A percentile compares a stretch with the other conserved stretches of the same genome.
These are phyloP conservation scores for Neonectria magnoliae DNA, from an alignment of 2,329 filamentous ascomycete genomes.

Conservation along the genomic window DNA sequence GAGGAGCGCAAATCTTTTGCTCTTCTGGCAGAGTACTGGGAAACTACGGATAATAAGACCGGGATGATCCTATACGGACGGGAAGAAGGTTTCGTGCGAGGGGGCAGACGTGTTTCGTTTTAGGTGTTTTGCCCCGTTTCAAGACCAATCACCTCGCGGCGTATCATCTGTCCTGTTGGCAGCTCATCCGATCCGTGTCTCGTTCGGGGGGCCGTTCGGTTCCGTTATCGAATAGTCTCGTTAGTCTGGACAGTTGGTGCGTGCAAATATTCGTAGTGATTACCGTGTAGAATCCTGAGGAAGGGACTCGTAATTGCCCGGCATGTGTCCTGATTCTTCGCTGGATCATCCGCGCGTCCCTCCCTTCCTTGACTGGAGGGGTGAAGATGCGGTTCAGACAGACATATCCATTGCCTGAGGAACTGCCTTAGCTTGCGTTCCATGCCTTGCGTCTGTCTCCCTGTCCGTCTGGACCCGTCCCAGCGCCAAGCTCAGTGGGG, in stretches of 20 bases:
- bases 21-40: not conserved
- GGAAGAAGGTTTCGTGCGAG: not conserved
- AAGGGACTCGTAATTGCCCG: not conserved
- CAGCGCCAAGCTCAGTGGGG: not conserved
- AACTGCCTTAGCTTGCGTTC: not conserved
- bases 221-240: not conserved
- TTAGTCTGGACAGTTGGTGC: no score
- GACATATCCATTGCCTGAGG: not conserved
- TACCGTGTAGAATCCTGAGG: not conserved
- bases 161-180: constrained; percentile 6
- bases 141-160: not conserved
- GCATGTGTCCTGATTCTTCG: not conserved
- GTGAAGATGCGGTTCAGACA: not conserved
- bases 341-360: not conserved
- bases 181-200: constrained; percentile 4
- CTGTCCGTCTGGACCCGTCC: not conserved
- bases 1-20: not conserved
- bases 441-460: not conserved
- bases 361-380: not conserved
- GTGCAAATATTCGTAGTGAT: not conserved
- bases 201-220: constrained; percentile 1
- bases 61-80: not conserved
- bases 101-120: constrained; percentile 14
- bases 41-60: not conserved
- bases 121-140: constrained; percentile 14